A percentile compares a stretch with the other conserved stretches of the same genome.
Conservation (phyloP, 2,329 filamentous ascomycete species). For the Penicillium sp. region DNA sequence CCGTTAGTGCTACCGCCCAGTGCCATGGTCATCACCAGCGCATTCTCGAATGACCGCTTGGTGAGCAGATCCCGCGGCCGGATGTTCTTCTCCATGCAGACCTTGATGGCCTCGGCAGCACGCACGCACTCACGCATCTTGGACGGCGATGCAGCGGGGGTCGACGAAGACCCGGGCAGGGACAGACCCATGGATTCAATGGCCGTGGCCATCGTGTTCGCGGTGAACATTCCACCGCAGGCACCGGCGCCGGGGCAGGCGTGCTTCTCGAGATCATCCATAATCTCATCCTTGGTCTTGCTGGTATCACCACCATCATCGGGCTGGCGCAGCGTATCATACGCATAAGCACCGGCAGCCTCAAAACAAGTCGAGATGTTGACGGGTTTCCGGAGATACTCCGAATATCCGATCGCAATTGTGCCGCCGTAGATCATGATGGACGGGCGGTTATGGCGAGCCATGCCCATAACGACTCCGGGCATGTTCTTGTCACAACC, state of each 20-base stretch:
- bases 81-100: constrained; percentile 80
- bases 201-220: constrained; percentile 88
- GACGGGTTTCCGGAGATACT: constrained; percentile 71
- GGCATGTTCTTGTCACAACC: constrained; percentile 99
- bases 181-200: constrained; percentile 86
- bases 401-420: constrained; percentile 81
- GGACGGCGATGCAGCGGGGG: constrained; percentile 73
- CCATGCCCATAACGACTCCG: constrained; percentile 84
- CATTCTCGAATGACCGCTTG: constrained; percentile 79
- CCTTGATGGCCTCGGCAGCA: constrained; percentile 72
- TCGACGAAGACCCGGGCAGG: constrained; percentile 79
- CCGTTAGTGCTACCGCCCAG: constrained; percentile 89
- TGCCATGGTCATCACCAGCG: constrained; percentile 84
- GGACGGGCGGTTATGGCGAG: constrained; percentile 85
- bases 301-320: constrained; percentile 62
- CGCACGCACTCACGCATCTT: constrained; percentile 86
- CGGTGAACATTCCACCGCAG: constrained; percentile 91
- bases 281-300: constrained; percentile 71
- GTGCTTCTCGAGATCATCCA: constrained; percentile 77
- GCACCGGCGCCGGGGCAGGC: constrained; percentile 77
- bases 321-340: constrained; percentile 69
- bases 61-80: constrained; percentile 77
- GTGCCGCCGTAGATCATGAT: constrained; percentile 95
- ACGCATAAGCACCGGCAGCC: constrained; percentile 77
- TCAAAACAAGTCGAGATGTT: constrained; percentile 91